phyloP scores from a whole-genome alignment of 345 rosid species.

The Gossypioides kirkii region DNA sequence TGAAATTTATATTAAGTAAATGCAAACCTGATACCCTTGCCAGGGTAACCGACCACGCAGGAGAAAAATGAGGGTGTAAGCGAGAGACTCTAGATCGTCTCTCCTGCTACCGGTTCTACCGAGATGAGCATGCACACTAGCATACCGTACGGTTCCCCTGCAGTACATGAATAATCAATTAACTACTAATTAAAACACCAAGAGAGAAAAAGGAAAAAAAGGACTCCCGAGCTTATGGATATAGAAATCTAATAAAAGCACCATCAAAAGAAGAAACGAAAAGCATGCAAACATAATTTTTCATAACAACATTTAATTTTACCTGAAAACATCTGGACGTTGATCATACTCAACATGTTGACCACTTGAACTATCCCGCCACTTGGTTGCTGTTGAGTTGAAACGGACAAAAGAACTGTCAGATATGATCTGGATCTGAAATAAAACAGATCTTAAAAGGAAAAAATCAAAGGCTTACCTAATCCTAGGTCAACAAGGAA shows the following conservation, averaged over 20 bases:
- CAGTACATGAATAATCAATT: constrained; percentile 9
- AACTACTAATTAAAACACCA: constrained; percentile 6
- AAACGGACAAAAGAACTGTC: constrained; percentile 4
- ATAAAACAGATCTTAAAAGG: neutral
- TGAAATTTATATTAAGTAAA: neutral
- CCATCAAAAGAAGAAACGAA: too few species aligned
- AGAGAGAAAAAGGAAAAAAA: neutral
- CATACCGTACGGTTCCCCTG: constrained; percentile 97
- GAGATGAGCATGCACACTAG: constrained; percentile 97
- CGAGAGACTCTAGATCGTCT: constrained; percentile 96
- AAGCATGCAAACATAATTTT: neutral
- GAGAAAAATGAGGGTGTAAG: constrained; percentile 94
- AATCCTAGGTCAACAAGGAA: constrained; percentile 92
- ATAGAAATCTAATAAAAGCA: neutral
- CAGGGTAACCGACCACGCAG: constrained; percentile 96
- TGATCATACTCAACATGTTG: constrained; percentile 96
- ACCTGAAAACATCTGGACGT: constrained; percentile 98
- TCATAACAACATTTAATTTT: neutral
- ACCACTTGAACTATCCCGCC: constrained; percentile 81
- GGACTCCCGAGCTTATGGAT: neutral
- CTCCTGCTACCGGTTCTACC: constrained; percentile 96
- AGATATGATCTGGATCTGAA: neutral
- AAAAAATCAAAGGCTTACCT: constrained; percentile 37
- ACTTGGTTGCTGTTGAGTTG: constrained; percentile 62
- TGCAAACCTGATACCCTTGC: constrained; percentile 92